Conservation (phyloP, 2,329 filamentous ascomycete genomes). For the Ophiostoma angusticollis region DNA sequence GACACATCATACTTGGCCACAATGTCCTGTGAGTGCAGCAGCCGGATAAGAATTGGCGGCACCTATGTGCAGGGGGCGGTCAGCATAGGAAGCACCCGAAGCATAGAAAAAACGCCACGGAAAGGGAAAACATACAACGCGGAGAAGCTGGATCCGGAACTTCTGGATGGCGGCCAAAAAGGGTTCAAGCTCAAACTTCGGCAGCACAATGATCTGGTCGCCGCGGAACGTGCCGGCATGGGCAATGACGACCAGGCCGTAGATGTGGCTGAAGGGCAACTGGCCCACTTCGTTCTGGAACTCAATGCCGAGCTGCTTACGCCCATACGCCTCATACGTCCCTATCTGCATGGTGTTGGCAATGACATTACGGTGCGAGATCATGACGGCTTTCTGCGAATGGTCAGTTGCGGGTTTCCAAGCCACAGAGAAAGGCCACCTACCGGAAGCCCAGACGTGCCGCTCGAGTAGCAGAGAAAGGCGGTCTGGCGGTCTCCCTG, state of each 20-base stretch:
- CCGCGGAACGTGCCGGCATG: constrained; percentile 55
- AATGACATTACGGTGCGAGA: constrained; percentile 63
- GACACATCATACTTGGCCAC: constrained; percentile 59
- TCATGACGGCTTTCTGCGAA: constrained; percentile 61
- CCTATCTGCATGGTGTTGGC: constrained; percentile 54
- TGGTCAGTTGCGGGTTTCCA: neutral
- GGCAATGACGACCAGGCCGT: constrained; percentile 57
- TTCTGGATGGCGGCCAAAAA: constrained; percentile 51
- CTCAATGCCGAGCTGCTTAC: constrained; percentile 18
- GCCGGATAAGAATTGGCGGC: constrained; percentile 67
- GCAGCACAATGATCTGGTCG: constrained; percentile 57
- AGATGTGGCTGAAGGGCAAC: constrained; percentile 67
- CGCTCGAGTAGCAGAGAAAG: constrained; percentile 57
- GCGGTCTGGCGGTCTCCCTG: constrained; percentile 47
- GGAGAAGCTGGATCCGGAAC: constrained; percentile 53
- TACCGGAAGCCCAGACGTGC: constrained; percentile 57
- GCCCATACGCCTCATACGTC: constrained; percentile 26
- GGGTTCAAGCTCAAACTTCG: constrained; percentile 56
- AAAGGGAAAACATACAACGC: constrained; percentile 36
- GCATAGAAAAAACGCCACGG: neutral
- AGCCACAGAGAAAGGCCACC: constrained; percentile 7
- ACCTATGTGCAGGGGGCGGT: too few species aligned
- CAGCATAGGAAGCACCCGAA: too few species aligned
- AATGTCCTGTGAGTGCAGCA: constrained; percentile 51
- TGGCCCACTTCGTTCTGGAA: constrained; percentile 43